phyloP scores from a whole-genome alignment of 306 rosid genomes.

The Castanea sativa region DNA sequence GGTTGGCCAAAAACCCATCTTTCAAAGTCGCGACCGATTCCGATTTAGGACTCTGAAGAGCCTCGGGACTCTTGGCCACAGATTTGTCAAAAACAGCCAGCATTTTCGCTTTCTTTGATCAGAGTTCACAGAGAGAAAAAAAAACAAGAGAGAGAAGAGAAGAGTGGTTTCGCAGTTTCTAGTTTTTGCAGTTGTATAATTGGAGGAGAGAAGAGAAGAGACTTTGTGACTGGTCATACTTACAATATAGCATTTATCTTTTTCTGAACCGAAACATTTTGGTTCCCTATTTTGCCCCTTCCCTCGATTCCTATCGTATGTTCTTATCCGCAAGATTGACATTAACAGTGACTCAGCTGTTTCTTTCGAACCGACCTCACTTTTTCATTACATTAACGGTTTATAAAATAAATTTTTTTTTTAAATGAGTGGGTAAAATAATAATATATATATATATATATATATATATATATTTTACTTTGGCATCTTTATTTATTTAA shows the following conservation, averaged over 20 bases:
- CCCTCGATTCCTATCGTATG: not conserved
- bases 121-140: conserved; percentile 2
- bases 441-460: too few species aligned
- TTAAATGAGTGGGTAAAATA: too few species aligned
- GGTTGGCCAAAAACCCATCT: conserved; percentile 61
- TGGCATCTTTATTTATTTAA: too few species aligned
- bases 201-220: not conserved
- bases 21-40: conserved; percentile 62
- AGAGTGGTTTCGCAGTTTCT: not conserved
- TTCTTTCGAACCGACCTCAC: too few species aligned
- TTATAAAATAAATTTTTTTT: too few species aligned
- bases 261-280: not conserved
- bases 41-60: conserved; percentile 60
- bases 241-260: not conserved
- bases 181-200: too few species aligned
- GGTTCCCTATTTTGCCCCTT: conserved; percentile 22
- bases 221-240: not conserved
- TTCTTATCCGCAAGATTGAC: too few species aligned
- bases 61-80: conserved; percentile 86
- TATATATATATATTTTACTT: too few species aligned
- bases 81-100: conserved; percentile 84
- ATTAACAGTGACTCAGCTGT: too few species aligned
- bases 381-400: too few species aligned
- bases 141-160: not conserved
- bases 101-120: conserved; percentile 52